Percentiles rank a stretch among this genome's conserved stretches.
Evolutionary conservation across 2,329 filamentous ascomycete species (phyloP).

Genomic region (Boeremia exigua): DNA sequence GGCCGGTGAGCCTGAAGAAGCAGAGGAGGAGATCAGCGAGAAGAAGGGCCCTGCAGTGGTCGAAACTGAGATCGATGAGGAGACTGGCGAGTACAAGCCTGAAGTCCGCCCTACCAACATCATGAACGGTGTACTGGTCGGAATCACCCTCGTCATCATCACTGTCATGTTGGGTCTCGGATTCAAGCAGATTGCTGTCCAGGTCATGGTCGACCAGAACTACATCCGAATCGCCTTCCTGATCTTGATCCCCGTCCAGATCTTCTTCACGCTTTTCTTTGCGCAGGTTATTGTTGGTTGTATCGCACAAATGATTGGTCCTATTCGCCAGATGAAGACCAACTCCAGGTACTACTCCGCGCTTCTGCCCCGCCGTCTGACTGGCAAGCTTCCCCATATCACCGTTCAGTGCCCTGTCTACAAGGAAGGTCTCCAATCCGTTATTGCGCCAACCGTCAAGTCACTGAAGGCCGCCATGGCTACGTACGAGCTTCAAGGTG

Average conservation of each 20-base stretch:
- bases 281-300: conserved; percentile 79
- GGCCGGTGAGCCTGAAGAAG: conserved; percentile 59
- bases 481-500: conserved; percentile 59
- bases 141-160: conserved; percentile 70
- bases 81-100: conserved; percentile 70
- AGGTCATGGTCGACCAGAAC: conserved; percentile 68
- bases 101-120: conserved; percentile 72
- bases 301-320: conserved; percentile 76
- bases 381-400: conserved; percentile 68
- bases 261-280: conserved; percentile 86
- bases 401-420: conserved; percentile 83
- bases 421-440: conserved; percentile 76
- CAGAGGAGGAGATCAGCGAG: conserved; percentile 56
- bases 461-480: conserved; percentile 71
- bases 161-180: conserved; percentile 72
- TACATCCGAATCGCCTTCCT: conserved; percentile 70
- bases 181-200: conserved; percentile 71
- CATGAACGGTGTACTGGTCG: conserved; percentile 72
- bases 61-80: conserved; percentile 70
- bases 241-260: conserved; percentile 70
- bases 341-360: conserved; percentile 86
- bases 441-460: conserved; percentile 76
- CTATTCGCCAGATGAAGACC: conserved; percentile 71
- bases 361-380: conserved; percentile 66
- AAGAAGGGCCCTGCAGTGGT: conserved; percentile 58